Conservation (phyloP, 1,284 basidiomycete species). For the Tilletia setariae region DNA sequence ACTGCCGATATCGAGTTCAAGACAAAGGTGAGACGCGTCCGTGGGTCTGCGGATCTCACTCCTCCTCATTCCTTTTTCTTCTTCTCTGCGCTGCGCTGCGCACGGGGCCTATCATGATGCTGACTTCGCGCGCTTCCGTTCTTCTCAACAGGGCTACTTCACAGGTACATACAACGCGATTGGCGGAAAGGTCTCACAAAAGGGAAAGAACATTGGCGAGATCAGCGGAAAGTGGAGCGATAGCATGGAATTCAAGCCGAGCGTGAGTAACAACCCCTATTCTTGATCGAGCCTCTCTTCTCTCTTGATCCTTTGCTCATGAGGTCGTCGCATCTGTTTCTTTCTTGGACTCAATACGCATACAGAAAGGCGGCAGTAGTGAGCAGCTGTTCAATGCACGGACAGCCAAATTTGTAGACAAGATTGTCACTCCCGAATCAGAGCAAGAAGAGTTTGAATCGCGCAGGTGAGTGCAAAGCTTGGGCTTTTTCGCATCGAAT, state of each 20-base stretch:
- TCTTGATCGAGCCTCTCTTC: neutral
- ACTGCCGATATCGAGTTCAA: constrained; percentile 91
- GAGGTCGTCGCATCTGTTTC: too few relatives aligned
- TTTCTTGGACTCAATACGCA: neutral
- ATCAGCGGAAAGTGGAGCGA: constrained; percentile 87
- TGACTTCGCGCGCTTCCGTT: neutral
- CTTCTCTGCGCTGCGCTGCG: neutral
- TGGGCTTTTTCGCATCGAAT: too few relatives aligned
- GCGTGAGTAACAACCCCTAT: constrained; percentile 56
- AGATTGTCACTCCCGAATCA: constrained; percentile 75
- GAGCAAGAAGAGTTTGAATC: constrained; percentile 91
- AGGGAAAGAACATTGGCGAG: constrained; percentile 74
- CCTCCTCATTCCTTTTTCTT: neutral
- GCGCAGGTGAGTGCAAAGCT: constrained; percentile 34
- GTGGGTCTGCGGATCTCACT: too few relatives aligned
- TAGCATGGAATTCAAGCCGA: constrained; percentile 77
- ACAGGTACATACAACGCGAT: constrained; percentile 93
- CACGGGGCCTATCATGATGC: neutral
- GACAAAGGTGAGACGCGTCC: constrained; percentile 63
- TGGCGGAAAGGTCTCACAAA: constrained; percentile 72
- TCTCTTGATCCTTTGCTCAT: constrained; percentile 6
- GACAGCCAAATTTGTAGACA: constrained; percentile 70
- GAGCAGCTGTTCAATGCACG: constrained; percentile 79
- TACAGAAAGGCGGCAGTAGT: constrained; percentile 64
- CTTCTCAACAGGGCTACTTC: constrained; percentile 72